Evolutionary conservation across 2,329 filamentous ascomycete species (phyloP), one percentile per base, ranked within the genome.

Genomic region (Chaetomium sp.): DNA sequence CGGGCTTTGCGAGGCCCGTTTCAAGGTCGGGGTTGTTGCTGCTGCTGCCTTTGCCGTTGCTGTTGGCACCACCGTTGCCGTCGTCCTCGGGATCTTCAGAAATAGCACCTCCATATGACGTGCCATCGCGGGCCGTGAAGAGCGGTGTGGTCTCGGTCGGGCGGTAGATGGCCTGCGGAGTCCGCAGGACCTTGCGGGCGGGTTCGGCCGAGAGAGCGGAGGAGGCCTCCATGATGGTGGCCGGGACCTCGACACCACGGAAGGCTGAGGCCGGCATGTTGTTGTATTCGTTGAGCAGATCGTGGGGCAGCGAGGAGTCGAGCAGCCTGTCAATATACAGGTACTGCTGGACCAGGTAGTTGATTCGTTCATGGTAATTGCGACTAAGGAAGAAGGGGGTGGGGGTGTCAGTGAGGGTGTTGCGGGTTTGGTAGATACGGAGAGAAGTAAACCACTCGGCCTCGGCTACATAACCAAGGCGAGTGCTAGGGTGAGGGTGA

Each of bases 251-350:
- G 56, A 81, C 66, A 49, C 75, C 73, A 48, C 75, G 76, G 60
- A 81, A 78, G 32, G 77, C 77, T 41, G 76, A 79, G 19, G 76
- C 76, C 44, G 81, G 76, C 49, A 84, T 75, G 60, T 86, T 76
- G 61, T 85, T 85, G 70, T 96, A 96, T 71, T 96, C 91, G 67
- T 95, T 91, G 56, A 97, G 84, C 45, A 97, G 77, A 65, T 92
- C 86, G 67, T 95, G 91, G 1, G 91, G 91, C n/a, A 96, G 81
- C 35, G 89, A 91, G 7, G 90, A 96, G 72, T 96, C 91, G 59
- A 97, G 79, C 55, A 97, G 77, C 52, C 87, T 83, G 72, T 96
- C 92, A 64, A 96, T 96, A 69, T 95, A 96, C 60, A 95, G 78
- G 69, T 96, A 97, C 69, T 95, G 88, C 69, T 94, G 88, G 57